Conservation (phyloP, 2,329 filamentous ascomycete species). For the Cercospora janseana region DNA sequence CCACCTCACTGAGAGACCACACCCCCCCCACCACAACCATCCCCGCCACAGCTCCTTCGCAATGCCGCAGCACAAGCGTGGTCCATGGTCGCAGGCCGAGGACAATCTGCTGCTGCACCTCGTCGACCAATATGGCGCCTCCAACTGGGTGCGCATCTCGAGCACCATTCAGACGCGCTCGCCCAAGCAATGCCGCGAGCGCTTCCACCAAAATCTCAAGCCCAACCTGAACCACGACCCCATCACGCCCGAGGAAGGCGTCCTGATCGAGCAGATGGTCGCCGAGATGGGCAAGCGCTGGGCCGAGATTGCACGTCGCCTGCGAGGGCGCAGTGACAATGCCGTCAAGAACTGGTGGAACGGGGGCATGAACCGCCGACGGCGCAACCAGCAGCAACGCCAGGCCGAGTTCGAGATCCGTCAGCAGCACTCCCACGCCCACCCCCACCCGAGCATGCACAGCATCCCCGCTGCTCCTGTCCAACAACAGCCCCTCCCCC, state of each 20-base stretch:
- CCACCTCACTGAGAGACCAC: constrained; percentile 1
- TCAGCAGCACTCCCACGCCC: constrained; percentile 30
- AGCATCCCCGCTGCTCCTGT: constrained; percentile 26
- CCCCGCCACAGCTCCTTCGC: constrained; percentile 4
- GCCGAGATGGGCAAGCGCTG: constrained; percentile 77
- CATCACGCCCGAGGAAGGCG: constrained; percentile 72
- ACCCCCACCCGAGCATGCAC: constrained; percentile 27
- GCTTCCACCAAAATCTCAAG: constrained; percentile 90
- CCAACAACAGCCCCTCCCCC: constrained; percentile 32
- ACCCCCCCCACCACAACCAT: constrained; percentile 9
- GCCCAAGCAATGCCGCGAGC: constrained; percentile 91
- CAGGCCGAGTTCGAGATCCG: constrained; percentile 37
- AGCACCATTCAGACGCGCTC: constrained; percentile 71
- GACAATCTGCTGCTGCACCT: constrained; percentile 69
- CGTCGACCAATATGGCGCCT: constrained; percentile 67
- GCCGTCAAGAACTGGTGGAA: constrained; percentile 99
- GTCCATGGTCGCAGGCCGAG: constrained; percentile 79
- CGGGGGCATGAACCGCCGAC: constrained; percentile 79
- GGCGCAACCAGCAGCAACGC: constrained; percentile 43
- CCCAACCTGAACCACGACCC: constrained; percentile 76
- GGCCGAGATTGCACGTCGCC: constrained; percentile 83
- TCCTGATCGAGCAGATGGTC: constrained; percentile 74
- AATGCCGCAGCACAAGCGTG: constrained; percentile 63
- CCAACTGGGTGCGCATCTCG: constrained; percentile 90
- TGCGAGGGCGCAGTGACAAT: constrained; percentile 87